Base-by-base conservation (phyloP, 1,139 yeast genomes). In the Diutina mesorugosa region DNA sequence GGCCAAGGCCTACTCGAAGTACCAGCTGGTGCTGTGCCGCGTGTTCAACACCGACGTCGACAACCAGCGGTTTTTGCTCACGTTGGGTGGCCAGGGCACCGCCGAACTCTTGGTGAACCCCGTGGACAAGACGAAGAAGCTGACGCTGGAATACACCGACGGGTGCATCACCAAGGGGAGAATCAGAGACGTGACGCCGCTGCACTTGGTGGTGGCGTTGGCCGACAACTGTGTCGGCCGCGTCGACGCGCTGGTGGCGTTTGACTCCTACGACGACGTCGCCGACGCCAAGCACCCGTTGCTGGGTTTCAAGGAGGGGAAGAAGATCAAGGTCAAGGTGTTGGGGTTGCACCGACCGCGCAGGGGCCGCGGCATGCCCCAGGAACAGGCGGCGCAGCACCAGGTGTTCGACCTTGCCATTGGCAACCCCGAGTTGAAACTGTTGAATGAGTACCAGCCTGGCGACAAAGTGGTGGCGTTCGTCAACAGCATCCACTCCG, bases 151-250 rank as follows among this genome's bases (percentile, higher is more conserved):
- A 55, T 80, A 72, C 62, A 68, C 72, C 9, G 78, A 84, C 21
- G 96, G 96, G 50, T 77, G 72, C 51, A 59, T 76, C 32, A 83
- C 93, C 18, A 76, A 79, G 61, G 95, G 86, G 47, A 66, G 69
- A 29, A 72, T 91, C 58, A 81, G 78, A 57, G 74, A 85, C 1
- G 78, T 88, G 55, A 87, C 87, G 65, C 83, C 81, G 56, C 84
- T 90, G 10, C 95, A 89, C 69, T 73, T 91, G 63, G 84, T 85
- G 64, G 85, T 91, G 50, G 80, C 79, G 59, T 73, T 90, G 57
- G 91, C 95, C 55, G 95, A 87, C 59, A 85, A 87, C 65, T 75
- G 85, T 60, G 87, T 82, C 64, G 97, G 96, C 51, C 80, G 95
- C 66, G 72, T 91, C 58, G 96, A 89, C 65, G 77, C 85, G 26